phyloP scores from a whole-genome alignment of 331 rosid genomes.

The Rosa hybrid region DNA sequence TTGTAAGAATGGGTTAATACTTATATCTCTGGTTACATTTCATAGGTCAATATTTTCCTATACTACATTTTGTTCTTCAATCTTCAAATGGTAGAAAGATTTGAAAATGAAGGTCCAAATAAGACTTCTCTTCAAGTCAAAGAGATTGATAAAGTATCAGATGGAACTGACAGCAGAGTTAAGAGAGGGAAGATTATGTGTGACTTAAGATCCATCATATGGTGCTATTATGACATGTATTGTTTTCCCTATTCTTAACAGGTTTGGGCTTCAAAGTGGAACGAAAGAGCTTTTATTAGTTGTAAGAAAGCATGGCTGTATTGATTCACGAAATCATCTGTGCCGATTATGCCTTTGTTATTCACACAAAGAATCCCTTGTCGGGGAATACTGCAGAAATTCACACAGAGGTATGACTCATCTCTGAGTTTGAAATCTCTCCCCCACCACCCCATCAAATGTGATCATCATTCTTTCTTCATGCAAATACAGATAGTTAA shows the following conservation, averaged over 20 bases:
- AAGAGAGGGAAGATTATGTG: slow-evolving; percentile 21
- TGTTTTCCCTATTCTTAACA: not conserved
- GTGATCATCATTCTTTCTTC: slow-evolving; percentile 1
- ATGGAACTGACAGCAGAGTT: too few relatives aligned
- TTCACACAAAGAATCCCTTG: slow-evolving; percentile 40
- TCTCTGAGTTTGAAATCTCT: not conserved
- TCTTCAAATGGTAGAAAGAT: too few relatives aligned
- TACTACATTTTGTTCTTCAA: too few relatives aligned
- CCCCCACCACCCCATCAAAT: not conserved
- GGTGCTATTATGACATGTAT: not conserved
- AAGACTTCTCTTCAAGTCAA: too few relatives aligned
- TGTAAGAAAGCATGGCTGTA: slow-evolving; percentile 37
- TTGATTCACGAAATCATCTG: slow-evolving; percentile 40
- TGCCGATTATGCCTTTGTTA: slow-evolving; percentile 42
- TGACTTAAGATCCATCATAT: not conserved
- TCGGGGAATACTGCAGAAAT: slow-evolving; percentile 36
- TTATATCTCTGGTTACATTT: too few relatives aligned
- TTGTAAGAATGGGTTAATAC: too few relatives aligned
- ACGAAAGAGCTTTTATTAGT: slow-evolving; percentile 12
- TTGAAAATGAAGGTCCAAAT: too few relatives aligned
- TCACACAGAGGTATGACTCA: slow-evolving; percentile 27
- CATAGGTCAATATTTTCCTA: too few relatives aligned
- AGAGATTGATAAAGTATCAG: too few relatives aligned
- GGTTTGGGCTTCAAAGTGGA: not conserved
- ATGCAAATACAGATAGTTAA: slow-evolving; percentile 35